These are phyloP conservation scores for Alternaria arborescens DNA, from an alignment of 2,329 filamentous ascomycete genomes.

Conservation along the genomic window DNA sequence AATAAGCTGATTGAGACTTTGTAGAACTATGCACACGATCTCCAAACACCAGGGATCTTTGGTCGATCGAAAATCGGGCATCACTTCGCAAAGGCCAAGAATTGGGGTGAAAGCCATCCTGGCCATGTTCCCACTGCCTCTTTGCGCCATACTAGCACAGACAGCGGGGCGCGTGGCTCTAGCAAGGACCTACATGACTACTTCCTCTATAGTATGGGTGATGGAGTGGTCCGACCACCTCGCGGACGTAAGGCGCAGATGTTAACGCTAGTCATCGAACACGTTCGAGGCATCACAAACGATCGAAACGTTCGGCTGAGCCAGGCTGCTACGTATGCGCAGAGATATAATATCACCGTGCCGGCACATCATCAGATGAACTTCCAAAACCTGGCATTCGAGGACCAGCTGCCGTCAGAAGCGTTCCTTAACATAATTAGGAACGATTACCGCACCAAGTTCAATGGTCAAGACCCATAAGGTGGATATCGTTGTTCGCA, in stretches of 20 bases:
- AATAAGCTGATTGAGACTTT: neutral
- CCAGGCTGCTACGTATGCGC: conserved; percentile 9
- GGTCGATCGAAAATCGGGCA: conserved; percentile 6
- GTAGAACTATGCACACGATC: conserved; percentile 3
- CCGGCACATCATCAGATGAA: neutral
- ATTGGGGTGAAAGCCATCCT: neutral
- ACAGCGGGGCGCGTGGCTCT: neutral
- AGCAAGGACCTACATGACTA: conserved; percentile 8
- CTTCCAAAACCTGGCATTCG: conserved; percentile 2
- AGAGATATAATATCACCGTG: neutral
- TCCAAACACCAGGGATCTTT: neutral
- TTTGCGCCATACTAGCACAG: neutral
- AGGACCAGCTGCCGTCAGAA: conserved; percentile 3
- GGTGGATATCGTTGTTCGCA: neutral
- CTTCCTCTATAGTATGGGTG: conserved; percentile 16
- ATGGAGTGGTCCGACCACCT: conserved; percentile 9
- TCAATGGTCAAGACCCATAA: neutral
- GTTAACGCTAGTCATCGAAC: conserved; percentile 12
- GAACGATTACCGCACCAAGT: conserved; percentile 2
- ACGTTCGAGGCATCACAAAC: conserved; percentile 5
- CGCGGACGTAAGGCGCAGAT: conserved; percentile 5
- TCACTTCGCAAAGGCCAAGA: neutral
- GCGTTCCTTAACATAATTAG: neutral
- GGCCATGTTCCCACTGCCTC: conserved; percentile 1
- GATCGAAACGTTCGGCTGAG: conserved; percentile 12